Evolutionary conservation across 2,329 filamentous ascomycete genomes (phyloP).

Genomic region (Fusarium haematococcum): DNA sequence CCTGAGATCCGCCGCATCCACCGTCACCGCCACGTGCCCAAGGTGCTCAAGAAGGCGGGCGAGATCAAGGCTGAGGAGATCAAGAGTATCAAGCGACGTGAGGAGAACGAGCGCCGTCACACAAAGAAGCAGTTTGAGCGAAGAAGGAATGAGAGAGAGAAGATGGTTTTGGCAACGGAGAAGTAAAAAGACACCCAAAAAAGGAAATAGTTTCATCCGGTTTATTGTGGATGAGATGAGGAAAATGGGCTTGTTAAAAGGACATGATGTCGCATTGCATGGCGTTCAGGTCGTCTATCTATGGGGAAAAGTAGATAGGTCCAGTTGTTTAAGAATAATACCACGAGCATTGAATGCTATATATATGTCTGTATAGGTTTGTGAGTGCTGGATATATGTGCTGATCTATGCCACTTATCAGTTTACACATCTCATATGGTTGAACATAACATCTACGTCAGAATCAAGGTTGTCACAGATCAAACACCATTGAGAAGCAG

Average conservation of each 20-base stretch:
- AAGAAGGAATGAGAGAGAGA: conserved; percentile 85
- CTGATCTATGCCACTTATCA: neutral
- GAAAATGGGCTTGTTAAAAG: conserved; percentile 34
- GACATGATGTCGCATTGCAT: conserved; percentile 48
- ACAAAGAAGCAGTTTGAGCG: conserved; percentile 83
- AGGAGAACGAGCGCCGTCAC: conserved; percentile 96
- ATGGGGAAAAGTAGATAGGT: conserved; percentile 34
- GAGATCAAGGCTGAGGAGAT: conserved; percentile 95
- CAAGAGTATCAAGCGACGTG: conserved; percentile 85
- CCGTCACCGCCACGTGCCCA: conserved; percentile 90
- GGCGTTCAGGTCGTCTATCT: conserved; percentile 47
- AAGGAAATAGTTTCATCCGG: conserved; percentile 5
- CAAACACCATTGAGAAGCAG: neutral
- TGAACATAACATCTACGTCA: neutral
- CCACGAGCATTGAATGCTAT: conserved; percentile 9
- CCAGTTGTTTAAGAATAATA: conserved; percentile 32
- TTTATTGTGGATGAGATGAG: conserved; percentile 13
- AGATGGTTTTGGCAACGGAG: conserved; percentile 82
- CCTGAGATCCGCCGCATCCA: conserved; percentile 93
- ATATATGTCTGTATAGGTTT: neutral
- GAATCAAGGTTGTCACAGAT: neutral
- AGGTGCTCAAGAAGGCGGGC: conserved; percentile 93
- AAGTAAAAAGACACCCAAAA: conserved; percentile 54
- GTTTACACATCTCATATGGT: neutral
- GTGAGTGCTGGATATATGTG: neutral